phyloP scores from a whole-genome alignment of 441 rosid species.

The Isatis lusitanica region DNA sequence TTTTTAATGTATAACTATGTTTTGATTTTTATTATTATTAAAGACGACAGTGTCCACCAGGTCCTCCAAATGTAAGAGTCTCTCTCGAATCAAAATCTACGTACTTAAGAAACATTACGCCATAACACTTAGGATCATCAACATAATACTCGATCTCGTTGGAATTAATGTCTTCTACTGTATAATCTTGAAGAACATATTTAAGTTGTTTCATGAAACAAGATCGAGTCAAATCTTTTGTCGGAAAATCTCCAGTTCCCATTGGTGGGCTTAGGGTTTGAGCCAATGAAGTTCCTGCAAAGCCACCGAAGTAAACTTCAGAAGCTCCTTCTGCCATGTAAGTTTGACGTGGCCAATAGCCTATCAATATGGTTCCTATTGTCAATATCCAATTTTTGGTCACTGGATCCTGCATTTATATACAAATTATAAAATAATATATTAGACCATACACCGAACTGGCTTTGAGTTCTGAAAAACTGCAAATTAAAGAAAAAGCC shows the following conservation, averaged over 20 bases:
- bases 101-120: slow-evolving; percentile 12
- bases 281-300: slow-evolving; percentile 8
- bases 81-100: slow-evolving; percentile 19
- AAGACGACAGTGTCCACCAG: slow-evolving; percentile 22
- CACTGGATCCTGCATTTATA: slow-evolving; percentile 26
- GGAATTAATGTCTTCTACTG: slow-evolving; percentile 15
- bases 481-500: too few relatives aligned
- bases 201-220: slow-evolving; percentile 26
- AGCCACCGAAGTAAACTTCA: slow-evolving; percentile 31
- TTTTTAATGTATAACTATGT: neutral
- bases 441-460: neutral
- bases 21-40: neutral
- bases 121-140: slow-evolving; percentile 26
- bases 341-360: slow-evolving; percentile 33
- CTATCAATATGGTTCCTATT: slow-evolving; percentile 23
- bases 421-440: neutral
- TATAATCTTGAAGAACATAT: slow-evolving; percentile 16
- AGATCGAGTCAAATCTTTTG: slow-evolving; percentile 30
- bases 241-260: slow-evolving; percentile 30
- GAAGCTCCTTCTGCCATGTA: slow-evolving; percentile 30
- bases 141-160: slow-evolving; percentile 20
- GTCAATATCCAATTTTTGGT: slow-evolving; percentile 35
- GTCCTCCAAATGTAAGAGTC: slow-evolving; percentile 36
- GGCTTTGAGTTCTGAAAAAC: too few relatives aligned
- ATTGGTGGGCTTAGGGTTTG: slow-evolving; percentile 18